Conservation (phyloP, 805 yeast genomes). For the Yamadazyma laniorum region DNA sequence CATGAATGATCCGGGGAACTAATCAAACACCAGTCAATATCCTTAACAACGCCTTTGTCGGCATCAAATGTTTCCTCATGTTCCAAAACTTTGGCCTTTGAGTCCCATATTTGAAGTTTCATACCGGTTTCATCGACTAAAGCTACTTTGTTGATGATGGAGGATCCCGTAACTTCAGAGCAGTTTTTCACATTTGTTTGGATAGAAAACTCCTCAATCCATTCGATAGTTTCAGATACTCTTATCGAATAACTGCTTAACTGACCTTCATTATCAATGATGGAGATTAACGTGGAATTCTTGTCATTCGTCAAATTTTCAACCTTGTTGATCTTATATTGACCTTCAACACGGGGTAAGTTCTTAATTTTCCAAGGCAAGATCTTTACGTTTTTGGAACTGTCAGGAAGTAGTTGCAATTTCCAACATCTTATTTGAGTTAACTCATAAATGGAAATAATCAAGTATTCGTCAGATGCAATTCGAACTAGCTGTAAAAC, state of each 20-base stretch:
- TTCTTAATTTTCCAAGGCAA: slow-evolving; percentile 22
- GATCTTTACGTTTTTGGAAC: not conserved
- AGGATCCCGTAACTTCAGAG: slow-evolving; percentile 65
- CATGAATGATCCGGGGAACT: slow-evolving; percentile 17
- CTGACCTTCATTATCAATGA: slow-evolving; percentile 47
- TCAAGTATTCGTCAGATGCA: slow-evolving; percentile 9
- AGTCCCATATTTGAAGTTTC: slow-evolving; percentile 76
- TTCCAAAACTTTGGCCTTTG: slow-evolving; percentile 63
- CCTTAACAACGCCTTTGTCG: slow-evolving; percentile 46
- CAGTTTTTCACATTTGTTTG: slow-evolving; percentile 56
- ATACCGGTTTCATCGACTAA: slow-evolving; percentile 56
- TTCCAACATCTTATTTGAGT: slow-evolving; percentile 33
- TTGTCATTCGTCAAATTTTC: slow-evolving; percentile 20
- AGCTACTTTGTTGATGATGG: slow-evolving; percentile 67
- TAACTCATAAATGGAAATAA: slow-evolving; percentile 9
- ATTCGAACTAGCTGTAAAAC: slow-evolving; percentile 12
- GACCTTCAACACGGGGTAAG: slow-evolving; percentile 19
- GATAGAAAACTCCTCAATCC: slow-evolving; percentile 53
- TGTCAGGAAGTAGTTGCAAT: slow-evolving; percentile 38
- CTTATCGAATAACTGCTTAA: slow-evolving; percentile 20
- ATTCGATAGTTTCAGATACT: slow-evolving; percentile 22
- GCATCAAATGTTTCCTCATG: slow-evolving; percentile 46
- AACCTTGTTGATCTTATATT: slow-evolving; percentile 50
- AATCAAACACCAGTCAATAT: slow-evolving; percentile 84
- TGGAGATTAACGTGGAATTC: slow-evolving; percentile 44